Evolutionary conservation across 768 basidiomycete species (phyloP), one percentile per base, ranked within the genome.

Genomic region (Austroboletus festivus): DNA sequence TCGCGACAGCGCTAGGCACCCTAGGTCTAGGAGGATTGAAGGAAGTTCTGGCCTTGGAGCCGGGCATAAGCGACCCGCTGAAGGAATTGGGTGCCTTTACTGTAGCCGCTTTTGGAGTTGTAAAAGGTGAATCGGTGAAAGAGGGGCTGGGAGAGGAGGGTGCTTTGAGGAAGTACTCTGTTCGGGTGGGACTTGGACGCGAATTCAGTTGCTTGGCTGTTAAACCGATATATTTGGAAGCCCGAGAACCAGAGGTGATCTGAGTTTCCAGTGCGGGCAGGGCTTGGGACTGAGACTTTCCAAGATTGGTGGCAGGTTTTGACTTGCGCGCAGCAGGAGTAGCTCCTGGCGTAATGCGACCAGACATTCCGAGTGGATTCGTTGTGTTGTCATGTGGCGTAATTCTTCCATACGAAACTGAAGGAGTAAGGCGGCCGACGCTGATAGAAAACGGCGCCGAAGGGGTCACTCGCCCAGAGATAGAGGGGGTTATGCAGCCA

Each of bases 231-330:
- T 93, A 93, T 64, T 85, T 88, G 37, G 87, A 86, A 10, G 92
- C 91, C 38, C 92, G 75, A 3, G 90, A 90, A 3, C 91, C 91
- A 6, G 82, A 83, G 3, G 91, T 90, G 49, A 93, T 83, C 50
- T 71, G 72, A 24, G 64, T 53, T 45, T 71, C 69, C 26, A 64
- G 55, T 6, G 51, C 39, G 38, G 65, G 60, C 31, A 26, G 50
- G 44, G 11, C 50, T 56, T 34, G 52, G 47, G 34, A 55, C 71
- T 70, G 60, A 70, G 67, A 50, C 58, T 46, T 73, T 47, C 56
- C 70, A 37, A 44, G 65, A 54, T 51, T 59, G 62, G 48, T 64
- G 57, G 38, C 41, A 55, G 56, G 69, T 39, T 69, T 69, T 38
- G 53, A 53, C 37, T 64, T 69, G 16, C 69, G 63, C 6, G 61